These are phyloP conservation scores for Pseudocercospora cruenta DNA, from an alignment of 2,329 filamentous ascomycete species.

Conservation along the genomic window DNA sequence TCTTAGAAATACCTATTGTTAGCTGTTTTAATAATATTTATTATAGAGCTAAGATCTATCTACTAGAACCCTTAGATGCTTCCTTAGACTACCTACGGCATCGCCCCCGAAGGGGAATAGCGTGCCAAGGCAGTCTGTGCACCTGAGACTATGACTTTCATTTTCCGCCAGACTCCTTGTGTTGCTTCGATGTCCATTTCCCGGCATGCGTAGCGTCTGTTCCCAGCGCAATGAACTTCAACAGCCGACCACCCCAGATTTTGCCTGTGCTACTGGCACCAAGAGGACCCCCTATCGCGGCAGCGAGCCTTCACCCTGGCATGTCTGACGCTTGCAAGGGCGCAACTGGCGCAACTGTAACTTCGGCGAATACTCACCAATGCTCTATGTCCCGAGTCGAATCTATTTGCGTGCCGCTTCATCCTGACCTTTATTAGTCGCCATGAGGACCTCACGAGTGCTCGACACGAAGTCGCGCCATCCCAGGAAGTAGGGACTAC, in stretches of 20 bases:
- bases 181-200: neutral
- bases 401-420: neutral
- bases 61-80: too few relatives aligned
- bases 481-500: neutral
- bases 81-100: too few relatives aligned
- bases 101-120: too few relatives aligned
- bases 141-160: too few relatives aligned
- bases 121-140: too few relatives aligned
- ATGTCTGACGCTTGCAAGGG: neutral
- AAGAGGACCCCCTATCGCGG: neutral
- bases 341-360: neutral
- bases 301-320: neutral
- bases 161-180: neutral
- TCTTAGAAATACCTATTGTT: too few relatives aligned
- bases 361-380: neutral
- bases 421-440: neutral
- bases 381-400: neutral
- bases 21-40: too few relatives aligned
- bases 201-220: neutral
- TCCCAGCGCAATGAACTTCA: neutral
- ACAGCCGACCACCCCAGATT: neutral
- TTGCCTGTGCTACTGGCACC: neutral
- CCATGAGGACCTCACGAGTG: neutral
- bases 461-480: slow-evolving; percentile 5
- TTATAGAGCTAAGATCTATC: too few relatives aligned